Percentiles rank a stretch among this genome's conserved stretches.
Evolutionary conservation across 176 grass and related monocot species (phyloP).

Genomic region (Bolboschoenus planiculmis): DNA sequence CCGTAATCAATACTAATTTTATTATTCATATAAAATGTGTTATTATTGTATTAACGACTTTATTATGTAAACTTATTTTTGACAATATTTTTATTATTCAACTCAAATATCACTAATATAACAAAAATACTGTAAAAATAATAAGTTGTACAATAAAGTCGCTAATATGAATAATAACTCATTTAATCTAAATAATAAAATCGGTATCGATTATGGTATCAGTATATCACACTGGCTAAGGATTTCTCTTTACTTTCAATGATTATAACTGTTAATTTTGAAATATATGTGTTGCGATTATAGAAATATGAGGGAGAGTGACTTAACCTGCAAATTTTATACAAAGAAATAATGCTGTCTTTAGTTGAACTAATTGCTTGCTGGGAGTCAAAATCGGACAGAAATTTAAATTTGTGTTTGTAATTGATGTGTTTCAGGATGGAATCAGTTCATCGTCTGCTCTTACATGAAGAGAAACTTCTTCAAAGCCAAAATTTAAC

Average conservation of each 20-base stretch:
- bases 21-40: no score
- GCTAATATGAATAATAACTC: no score
- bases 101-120: no score
- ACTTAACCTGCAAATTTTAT: not conserved
- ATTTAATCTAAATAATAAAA: no score
- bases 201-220: no score
- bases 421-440: slow-evolving; percentile 48
- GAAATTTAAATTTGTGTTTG: not conserved
- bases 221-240: no score
- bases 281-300: not conserved
- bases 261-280: not conserved
- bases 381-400: not conserved
- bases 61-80: no score
- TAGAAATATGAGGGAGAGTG: not conserved
- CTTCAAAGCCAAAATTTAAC: slow-evolving; percentile 34
- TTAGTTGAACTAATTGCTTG: not conserved
- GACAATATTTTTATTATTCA: no score
- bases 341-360: not conserved
- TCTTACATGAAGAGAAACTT: slow-evolving; percentile 76
- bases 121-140: no score
- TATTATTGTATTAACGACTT: no score
- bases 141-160: no score
- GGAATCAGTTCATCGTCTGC: slow-evolving; percentile 62
- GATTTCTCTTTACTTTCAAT: not conserved
- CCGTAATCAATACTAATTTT: no score